Percentiles rank a stretch among this genome's conserved stretches.
Conservation (phyloP, 148 eudicot genomes). For the Silene latifolia region DNA sequence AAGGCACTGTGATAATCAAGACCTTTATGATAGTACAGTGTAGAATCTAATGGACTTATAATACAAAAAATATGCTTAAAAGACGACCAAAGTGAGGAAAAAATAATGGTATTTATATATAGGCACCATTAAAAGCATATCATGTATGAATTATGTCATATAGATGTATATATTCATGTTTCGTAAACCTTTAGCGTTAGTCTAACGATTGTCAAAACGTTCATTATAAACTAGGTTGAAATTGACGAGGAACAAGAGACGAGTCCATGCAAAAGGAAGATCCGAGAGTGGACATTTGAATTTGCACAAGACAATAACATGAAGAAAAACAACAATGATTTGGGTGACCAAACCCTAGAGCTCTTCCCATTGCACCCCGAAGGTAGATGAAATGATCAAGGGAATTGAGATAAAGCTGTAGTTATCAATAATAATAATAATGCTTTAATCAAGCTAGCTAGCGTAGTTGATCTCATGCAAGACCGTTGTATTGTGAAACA, state of each 20-base stretch:
- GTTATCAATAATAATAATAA: neutral
- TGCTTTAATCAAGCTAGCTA: constrained; percentile 8
- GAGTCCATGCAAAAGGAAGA: constrained; percentile 67
- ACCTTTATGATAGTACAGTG: too few relatives aligned
- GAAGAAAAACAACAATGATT: constrained; percentile 19
- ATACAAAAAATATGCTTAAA: too few relatives aligned
- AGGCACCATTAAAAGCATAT: too few relatives aligned
- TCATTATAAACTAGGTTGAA: constrained; percentile 31
- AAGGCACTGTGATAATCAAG: too few relatives aligned
- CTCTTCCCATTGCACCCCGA: constrained; percentile 91
- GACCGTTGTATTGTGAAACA: neutral
- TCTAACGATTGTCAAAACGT: neutral
- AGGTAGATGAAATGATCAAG: constrained; percentile 48
- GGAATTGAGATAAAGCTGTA: neutral
- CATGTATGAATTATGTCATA: too few relatives aligned
- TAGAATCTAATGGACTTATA: too few relatives aligned
- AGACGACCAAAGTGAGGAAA: too few relatives aligned
- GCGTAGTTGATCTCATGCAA: neutral
- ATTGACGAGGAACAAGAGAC: constrained; percentile 31
- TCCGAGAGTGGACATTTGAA: constrained; percentile 62
- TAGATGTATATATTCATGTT: too few relatives aligned
- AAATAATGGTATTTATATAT: too few relatives aligned
- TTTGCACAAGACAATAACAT: constrained; percentile 27
- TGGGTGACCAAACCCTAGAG: constrained; percentile 63
- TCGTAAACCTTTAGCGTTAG: too few relatives aligned